Percentiles rank a stretch among this genome's conserved stretches.
phyloP scores from a whole-genome alignment of 75 land plant genomes.

The Azolla pinnata region DNA sequence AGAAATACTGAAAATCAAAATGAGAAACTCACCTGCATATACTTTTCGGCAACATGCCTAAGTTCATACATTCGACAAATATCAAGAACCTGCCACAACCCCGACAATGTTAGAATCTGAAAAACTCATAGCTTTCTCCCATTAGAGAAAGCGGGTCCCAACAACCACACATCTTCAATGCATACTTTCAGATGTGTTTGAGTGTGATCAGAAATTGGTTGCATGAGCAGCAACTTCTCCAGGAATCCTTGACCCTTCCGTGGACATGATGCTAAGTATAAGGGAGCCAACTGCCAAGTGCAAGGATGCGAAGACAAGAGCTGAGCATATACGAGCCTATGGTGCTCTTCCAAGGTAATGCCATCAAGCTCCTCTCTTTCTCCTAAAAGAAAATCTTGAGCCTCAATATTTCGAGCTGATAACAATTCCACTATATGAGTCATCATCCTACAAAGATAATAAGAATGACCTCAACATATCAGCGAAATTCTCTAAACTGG shows the following conservation, averaged over 20 bases:
- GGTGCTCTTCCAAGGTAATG: constrained; percentile 72
- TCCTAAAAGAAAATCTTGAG: constrained; percentile 50
- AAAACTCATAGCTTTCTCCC: background rate
- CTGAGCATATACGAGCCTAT: constrained; percentile 89
- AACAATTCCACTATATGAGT: constrained; percentile 72
- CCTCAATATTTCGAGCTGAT: constrained; percentile 50
- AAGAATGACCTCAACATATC: background rate
- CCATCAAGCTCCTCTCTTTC: constrained; percentile 63
- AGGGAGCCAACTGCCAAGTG: constrained; percentile 97
- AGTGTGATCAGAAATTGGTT: constrained; percentile 43
- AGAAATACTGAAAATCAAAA: constrained; percentile 5
- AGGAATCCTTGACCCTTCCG: constrained; percentile 70
- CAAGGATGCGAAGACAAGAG: constrained; percentile 71
- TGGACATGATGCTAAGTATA: constrained; percentile 66
- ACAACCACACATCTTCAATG: too few species aligned
- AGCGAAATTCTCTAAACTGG: background rate
- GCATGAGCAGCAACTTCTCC: constrained; percentile 57
- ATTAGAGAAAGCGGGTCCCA: background rate
- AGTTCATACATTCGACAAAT: constrained; percentile 80
- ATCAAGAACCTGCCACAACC: constrained; percentile 53
- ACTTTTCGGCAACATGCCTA: constrained; percentile 34
- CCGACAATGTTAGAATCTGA: background rate
- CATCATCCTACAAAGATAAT: constrained; percentile 56
- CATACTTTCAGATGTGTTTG: constrained; percentile 55
- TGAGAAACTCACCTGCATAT: constrained; percentile 60